Percentiles rank a stretch among this genome's conserved stretches.
Conservation (phyloP, 257 asterid species). For the Solanum chmielewskii region DNA sequence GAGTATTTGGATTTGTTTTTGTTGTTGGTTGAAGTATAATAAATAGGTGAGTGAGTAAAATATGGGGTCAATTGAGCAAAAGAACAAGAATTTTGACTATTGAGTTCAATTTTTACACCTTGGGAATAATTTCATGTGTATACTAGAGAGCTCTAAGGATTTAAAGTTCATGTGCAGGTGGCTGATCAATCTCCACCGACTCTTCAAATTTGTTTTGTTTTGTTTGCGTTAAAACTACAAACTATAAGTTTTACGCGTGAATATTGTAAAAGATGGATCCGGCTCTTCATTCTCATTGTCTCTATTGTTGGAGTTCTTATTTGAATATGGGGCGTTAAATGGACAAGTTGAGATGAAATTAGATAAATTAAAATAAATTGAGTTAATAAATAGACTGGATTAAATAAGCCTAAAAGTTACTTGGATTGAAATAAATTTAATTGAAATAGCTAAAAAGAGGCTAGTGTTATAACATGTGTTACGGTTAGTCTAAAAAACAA, state of each 20-base stretch:
- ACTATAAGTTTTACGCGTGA: background rate
- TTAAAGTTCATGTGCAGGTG: background rate
- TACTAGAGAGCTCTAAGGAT: background rate
- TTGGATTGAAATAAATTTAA: too few relatives aligned
- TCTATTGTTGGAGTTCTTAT: background rate
- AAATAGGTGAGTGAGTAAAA: slow-evolving; percentile 19
- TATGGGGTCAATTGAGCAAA: slow-evolving; percentile 4
- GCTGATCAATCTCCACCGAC: background rate
- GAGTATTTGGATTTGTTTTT: background rate
- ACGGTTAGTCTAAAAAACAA: too few relatives aligned
- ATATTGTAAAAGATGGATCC: background rate
- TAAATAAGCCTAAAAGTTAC: background rate
- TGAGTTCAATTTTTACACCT: background rate
- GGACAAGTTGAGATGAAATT: background rate
- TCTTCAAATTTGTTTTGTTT: background rate
- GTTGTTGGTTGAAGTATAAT: slow-evolving; percentile 26
- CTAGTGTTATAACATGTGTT: too few relatives aligned
- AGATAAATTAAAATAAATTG: background rate
- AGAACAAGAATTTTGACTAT: background rate
- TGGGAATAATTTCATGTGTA: background rate
- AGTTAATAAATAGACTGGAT: background rate
- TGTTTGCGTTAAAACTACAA: background rate
- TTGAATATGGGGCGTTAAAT: background rate
- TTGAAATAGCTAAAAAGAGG: background rate
- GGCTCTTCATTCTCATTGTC: background rate